phyloP scores from a whole-genome alignment of 1,284 basidiomycete species.

The Rhizoctonia solani region DNA sequence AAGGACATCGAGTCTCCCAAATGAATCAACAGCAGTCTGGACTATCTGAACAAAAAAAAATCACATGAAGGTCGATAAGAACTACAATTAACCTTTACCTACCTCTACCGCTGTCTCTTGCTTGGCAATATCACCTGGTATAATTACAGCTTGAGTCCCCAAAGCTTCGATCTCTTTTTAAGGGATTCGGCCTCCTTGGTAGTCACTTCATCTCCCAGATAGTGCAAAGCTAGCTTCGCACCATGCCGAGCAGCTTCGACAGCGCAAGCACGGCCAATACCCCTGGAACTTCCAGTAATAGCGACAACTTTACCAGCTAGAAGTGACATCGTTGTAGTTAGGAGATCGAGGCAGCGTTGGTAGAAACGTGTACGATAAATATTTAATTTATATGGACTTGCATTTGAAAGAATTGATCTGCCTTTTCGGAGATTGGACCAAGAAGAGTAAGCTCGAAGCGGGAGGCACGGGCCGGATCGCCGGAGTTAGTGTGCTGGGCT shows the following conservation, averaged over 20 bases:
- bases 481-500: background rate
- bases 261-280: conserved; percentile 79
- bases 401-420: background rate
- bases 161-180: conserved; percentile 52
- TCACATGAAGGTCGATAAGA: background rate
- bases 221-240: conserved; percentile 71
- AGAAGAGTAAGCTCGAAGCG: conserved; percentile 19
- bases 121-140: conserved; percentile 70
- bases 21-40: conserved; percentile 57
- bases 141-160: conserved; percentile 48
- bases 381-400: background rate
- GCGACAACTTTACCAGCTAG: conserved; percentile 67
- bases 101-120: conserved; percentile 64
- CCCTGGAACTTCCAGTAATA: conserved; percentile 76
- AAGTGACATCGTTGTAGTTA: conserved; percentile 43
- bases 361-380: background rate
- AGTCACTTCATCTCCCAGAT: conserved; percentile 65
- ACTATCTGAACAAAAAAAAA: conserved; percentile 56
- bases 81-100: conserved; percentile 33
- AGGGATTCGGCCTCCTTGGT: conserved; percentile 55
- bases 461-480: conserved; percentile 11
- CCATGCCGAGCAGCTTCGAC: conserved; percentile 67
- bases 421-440: conserved; percentile 17
- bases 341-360: conserved; percentile 35
- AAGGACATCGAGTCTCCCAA: conserved; percentile 66